Base-by-base conservation (phyloP, 345 rosid genomes). In the Bretschneidera sinensis region DNA sequence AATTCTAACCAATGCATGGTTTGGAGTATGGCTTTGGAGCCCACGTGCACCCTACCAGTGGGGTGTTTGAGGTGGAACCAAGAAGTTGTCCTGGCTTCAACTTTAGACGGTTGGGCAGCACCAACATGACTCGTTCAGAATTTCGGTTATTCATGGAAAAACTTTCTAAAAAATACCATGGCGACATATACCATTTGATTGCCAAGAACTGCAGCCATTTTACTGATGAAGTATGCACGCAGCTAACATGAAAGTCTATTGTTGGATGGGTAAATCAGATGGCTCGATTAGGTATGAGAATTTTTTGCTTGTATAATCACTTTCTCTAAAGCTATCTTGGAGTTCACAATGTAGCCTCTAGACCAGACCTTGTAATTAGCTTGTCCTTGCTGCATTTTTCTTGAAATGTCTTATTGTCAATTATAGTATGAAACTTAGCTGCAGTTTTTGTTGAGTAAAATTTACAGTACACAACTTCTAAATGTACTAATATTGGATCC, bases 161-260 rank as follows among this genome's bases (percentile, higher is more conserved):
- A 57, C 71, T 94, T 56, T 90, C 97, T 24, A 65, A 78, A 57
- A 81, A 78, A 48, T 94, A 83, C 67, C 91, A 82, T 35, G 97
- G 99, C 33, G 95, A 94, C 60, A 76, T 86, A 5, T 94, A 94
- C 68, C 97, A 85, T 85, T 82, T 94, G 86, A 90, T 94, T 71
- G 87, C 95, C 65, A 94, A 94, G 84, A 94, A 94, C 61, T 94
- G 99, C 81, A 94, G 90, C 74, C 99, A 90, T 82, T 94, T 94
- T 66, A 82, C 96, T 0, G 83, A 88, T 62, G 96, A 94, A 61
- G 92, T 86, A 21, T 81, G 89, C 65, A 25, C 53, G 75, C 82
- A 59, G 70, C 76, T 94, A 47, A 86, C 89, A 3, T 95, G 99
- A 66, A 88, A 86, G 78, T 75, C 83, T 54, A 85, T 90, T 64